Evolutionary conservation across 331 rosid genomes (phyloP).

Genomic region (Rosa hybrid): DNA sequence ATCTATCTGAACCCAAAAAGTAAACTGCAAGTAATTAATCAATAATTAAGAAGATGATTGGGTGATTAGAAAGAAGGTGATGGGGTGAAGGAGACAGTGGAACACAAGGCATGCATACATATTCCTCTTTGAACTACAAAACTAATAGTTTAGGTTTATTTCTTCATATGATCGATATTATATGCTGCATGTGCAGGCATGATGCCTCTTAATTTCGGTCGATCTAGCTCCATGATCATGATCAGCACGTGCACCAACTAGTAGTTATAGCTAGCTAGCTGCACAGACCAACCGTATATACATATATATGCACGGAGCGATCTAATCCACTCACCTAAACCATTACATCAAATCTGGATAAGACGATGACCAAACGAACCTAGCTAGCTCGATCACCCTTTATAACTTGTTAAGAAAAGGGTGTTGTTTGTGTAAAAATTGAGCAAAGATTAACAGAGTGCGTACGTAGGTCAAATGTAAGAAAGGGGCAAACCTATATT

Average conservation of each 20-base stretch:
- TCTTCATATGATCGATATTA: not conserved
- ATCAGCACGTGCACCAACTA: slow-evolving; percentile 9
- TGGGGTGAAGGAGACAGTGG: not conserved
- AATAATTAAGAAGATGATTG: not conserved
- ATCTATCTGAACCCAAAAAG: not conserved
- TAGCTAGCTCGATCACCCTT: not conserved
- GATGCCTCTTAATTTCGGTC: slow-evolving; percentile 2
- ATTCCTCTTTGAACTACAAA: not conserved
- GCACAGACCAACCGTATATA: not conserved
- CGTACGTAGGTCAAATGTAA: not conserved
- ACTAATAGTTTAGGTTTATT: not conserved
- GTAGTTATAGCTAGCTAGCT: not conserved
- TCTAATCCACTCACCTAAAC: not conserved
- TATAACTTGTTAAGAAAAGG: not conserved
- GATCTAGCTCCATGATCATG: not conserved
- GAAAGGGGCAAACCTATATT: not conserved
- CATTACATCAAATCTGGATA: not conserved
- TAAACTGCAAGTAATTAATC: not conserved
- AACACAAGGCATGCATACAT: not conserved
- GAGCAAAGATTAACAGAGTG: not conserved
- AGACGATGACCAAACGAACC: not conserved
- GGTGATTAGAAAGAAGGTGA: not conserved
- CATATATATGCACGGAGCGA: not conserved
- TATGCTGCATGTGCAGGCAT: not conserved
- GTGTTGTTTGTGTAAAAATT: not conserved